Evolutionary conservation across 208 protist genomes (phyloP).

Genomic region (Trypanosoma brucei): DNA sequence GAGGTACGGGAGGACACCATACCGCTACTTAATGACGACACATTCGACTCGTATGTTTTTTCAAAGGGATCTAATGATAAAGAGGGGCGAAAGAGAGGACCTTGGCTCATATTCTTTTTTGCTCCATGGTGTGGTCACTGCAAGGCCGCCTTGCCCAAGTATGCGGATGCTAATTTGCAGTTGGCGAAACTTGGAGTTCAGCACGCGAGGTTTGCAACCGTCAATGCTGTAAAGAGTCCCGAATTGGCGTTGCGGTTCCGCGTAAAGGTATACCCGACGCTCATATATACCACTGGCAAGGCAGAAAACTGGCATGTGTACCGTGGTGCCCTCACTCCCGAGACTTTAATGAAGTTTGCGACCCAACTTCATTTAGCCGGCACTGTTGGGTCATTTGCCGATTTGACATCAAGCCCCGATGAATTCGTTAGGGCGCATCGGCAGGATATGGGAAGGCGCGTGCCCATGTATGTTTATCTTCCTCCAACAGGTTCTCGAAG

Average conservation of each 20-base stretch:
- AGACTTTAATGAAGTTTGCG: slow-evolving; percentile 60
- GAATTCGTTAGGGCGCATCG: slow-evolving; percentile 39
- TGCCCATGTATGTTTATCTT: slow-evolving; percentile 73
- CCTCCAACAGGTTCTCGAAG: slow-evolving; percentile 14
- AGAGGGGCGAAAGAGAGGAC: background rate
- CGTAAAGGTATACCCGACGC: slow-evolving; percentile 50
- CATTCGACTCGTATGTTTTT: slow-evolving; percentile 71
- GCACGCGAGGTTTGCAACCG: slow-evolving; percentile 52
- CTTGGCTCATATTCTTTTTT: slow-evolving; percentile 82
- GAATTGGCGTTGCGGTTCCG: slow-evolving; percentile 50
- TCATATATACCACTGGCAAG: slow-evolving; percentile 80
- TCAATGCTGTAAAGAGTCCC: slow-evolving; percentile 44
- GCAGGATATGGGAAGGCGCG: slow-evolving; percentile 26
- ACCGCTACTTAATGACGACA: slow-evolving; percentile 30
- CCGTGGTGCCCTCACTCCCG: slow-evolving; percentile 41
- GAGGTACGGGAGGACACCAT: slow-evolving; percentile 24
- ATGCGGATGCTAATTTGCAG: slow-evolving; percentile 56
- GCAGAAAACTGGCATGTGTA: slow-evolving; percentile 44
- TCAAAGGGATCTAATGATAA: slow-evolving; percentile 8
- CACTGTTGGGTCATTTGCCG: slow-evolving; percentile 50
- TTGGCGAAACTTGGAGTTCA: slow-evolving; percentile 25
- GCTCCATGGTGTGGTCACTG: slow-evolving; percentile 83
- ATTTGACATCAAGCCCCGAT: slow-evolving; percentile 42
- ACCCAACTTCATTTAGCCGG: slow-evolving; percentile 42
- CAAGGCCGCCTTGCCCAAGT: slow-evolving; percentile 60